Percentiles rank a stretch among this genome's conserved stretches.
These are phyloP conservation scores for Skeletonema grethae DNA, from an alignment of 108 stramenopile genomes.

Conservation along the genomic window DNA sequence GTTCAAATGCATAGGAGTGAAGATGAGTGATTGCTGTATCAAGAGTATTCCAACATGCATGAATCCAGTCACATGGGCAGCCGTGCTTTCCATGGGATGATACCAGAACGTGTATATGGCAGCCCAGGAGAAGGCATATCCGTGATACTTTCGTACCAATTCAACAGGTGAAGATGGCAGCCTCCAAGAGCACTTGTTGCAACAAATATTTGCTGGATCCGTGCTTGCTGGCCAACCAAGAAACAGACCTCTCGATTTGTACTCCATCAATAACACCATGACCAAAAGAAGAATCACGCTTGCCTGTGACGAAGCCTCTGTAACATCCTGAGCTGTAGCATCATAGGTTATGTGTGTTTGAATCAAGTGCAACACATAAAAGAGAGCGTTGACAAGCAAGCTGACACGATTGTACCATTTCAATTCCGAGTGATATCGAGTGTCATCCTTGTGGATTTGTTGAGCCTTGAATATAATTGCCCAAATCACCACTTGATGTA, in stretches of 20 bases:
- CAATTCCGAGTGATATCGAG: background rate
- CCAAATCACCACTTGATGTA: background rate
- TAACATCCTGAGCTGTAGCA: background rate
- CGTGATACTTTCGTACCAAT: background rate
- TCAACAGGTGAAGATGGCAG: background rate
- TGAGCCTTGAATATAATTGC: background rate
- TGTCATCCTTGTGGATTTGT: background rate
- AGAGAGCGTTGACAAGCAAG: background rate
- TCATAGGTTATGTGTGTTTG: background rate
- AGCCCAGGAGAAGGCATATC: background rate
- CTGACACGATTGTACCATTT: background rate
- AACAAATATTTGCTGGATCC: background rate
- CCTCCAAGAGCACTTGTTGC: background rate
- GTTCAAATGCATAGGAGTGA: background rate
- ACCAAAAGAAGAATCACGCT: background rate
- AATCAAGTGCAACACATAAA: background rate
- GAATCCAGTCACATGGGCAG: background rate
- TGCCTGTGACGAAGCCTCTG: background rate
- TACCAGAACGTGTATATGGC: background rate
- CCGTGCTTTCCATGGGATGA: background rate
- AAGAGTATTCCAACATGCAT: background rate
- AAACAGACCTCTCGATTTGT: background rate
- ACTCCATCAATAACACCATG: background rate
- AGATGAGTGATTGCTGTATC: background rate
- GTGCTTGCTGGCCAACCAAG: background rate